Evolutionary conservation across 2,329 filamentous ascomycete genomes (phyloP).

Genomic region (Gyromitra esculenta): DNA sequence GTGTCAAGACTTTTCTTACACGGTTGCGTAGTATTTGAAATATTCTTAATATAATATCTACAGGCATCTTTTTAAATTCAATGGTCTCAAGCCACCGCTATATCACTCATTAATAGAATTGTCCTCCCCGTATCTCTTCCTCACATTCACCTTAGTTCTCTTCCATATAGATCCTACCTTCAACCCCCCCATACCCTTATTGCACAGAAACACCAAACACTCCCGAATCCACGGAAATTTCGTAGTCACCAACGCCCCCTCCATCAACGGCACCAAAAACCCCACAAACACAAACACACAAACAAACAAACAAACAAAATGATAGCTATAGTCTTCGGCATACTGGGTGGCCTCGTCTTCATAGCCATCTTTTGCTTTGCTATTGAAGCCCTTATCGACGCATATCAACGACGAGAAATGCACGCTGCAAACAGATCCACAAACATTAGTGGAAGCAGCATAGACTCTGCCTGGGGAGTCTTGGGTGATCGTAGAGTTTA

Average conservation of each 20-base stretch:
- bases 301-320: neutral
- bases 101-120: neutral
- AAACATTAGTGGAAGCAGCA: slow-evolving; percentile 1
- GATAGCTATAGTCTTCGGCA: slow-evolving; percentile 17
- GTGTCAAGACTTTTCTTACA: no score
- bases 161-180: neutral
- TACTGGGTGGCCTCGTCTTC: slow-evolving; percentile 1
- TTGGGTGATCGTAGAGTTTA: neutral
- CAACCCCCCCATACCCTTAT: neutral
- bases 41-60: neutral
- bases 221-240: neutral
- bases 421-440: neutral
- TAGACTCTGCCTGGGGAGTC: slow-evolving; percentile 26
- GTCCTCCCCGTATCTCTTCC: no score
- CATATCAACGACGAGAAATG: slow-evolving; percentile 12
- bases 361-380: neutral
- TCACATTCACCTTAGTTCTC: slow-evolving; percentile 9
- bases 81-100: neutral
- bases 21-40: no score
- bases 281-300: neutral
- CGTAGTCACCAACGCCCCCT: neutral
- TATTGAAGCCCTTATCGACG: neutral
- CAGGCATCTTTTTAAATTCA: neutral
- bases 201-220: neutral
- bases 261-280: neutral